Evolutionary conservation across 1,284 basidiomycete species (phyloP).

Genomic region (Heterobasidion parviporum): DNA sequence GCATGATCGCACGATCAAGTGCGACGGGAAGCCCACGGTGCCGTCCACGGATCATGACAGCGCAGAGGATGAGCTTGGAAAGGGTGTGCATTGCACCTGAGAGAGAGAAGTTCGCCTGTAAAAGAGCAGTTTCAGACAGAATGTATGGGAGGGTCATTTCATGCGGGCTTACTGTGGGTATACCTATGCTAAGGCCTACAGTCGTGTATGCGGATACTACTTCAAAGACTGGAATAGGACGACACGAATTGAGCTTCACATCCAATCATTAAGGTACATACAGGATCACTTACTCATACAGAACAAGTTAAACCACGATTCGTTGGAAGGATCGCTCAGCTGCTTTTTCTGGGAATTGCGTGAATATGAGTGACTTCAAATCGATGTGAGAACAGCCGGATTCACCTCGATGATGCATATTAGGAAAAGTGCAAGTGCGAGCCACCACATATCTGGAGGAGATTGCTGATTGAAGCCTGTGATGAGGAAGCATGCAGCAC

Average conservation of each 20-base stretch:
- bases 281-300: conserved; percentile 17
- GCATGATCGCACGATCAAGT: conserved; percentile 56
- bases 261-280: neutral
- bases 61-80: conserved; percentile 67
- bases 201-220: conserved; percentile 62
- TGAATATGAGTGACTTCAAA: neutral
- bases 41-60: conserved; percentile 71
- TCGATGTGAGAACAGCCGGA: neutral
- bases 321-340: conserved; percentile 41
- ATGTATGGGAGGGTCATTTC: neutral
- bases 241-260: neutral
- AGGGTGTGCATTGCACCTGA: conserved; percentile 56
- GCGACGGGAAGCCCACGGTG: conserved; percentile 70
- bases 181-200: conserved; percentile 67
- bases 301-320: conserved; percentile 61
- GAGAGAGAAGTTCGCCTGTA: conserved; percentile 52
- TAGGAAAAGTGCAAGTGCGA: conserved; percentile 72
- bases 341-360: conserved; percentile 27
- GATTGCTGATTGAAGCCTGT: no score
- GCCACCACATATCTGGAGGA: conserved; percentile 88
- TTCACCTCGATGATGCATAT: conserved; percentile 80
- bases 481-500: no score
- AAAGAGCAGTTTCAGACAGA: neutral
- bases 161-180: conserved; percentile 37
- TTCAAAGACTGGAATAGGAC: conserved; percentile 40